phyloP scores from a whole-genome alignment of 805 yeast genomes.

The Hanseniaspora singularis region DNA sequence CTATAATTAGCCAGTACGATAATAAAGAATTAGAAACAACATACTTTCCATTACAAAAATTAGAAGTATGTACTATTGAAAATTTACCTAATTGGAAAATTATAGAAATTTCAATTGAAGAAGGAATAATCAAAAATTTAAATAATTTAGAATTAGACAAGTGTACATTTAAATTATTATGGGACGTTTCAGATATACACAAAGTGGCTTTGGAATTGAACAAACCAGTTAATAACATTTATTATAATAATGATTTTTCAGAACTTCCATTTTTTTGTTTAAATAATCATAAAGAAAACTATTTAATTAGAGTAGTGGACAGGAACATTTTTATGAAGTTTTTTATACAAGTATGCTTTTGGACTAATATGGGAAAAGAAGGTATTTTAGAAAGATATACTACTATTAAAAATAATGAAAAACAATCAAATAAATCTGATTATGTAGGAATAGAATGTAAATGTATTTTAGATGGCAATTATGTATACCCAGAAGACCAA shows the following conservation, averaged over 20 bases:
- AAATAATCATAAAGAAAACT: background rate
- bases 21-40: background rate
- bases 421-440: background rate
- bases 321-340: conserved; percentile 31
- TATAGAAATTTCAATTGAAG: conserved; percentile 1
- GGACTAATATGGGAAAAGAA: conserved; percentile 44
- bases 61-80: conserved; percentile 4
- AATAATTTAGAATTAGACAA: background rate
- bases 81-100: conserved; percentile 9
- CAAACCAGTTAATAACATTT: background rate
- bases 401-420: conserved; percentile 20
- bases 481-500: background rate
- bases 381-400: conserved; percentile 32
- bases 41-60: background rate
- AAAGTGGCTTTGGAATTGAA: background rate
- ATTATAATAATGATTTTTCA: background rate
- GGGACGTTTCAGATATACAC: conserved; percentile 2
- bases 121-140: conserved; percentile 2
- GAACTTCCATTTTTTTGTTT: conserved; percentile 11
- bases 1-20: background rate
- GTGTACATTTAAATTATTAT: background rate
- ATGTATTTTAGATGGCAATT: background rate
- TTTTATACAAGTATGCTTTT: conserved; percentile 38
- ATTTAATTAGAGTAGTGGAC: conserved; percentile 16
- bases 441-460: background rate